Conservation (phyloP, 2,329 filamentous ascomycete genomes). For the Cercospora canescens region DNA sequence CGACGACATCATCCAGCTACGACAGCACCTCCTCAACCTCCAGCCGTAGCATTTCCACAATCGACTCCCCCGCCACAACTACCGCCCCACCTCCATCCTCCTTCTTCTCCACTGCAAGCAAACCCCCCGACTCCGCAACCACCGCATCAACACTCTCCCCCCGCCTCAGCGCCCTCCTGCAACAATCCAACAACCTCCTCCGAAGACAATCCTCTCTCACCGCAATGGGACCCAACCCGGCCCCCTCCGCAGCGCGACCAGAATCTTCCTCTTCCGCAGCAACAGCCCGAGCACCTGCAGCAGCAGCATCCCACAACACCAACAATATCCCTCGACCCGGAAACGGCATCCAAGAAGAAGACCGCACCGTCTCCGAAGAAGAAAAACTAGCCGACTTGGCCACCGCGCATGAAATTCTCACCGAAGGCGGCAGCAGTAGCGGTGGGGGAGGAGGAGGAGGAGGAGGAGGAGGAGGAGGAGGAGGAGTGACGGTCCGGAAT, state of each 20-base stretch:
- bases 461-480: background rate
- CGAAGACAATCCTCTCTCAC: background rate
- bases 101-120: background rate
- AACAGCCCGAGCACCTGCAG: background rate
- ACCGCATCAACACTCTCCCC: background rate
- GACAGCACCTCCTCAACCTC: background rate
- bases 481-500: too few relatives aligned
- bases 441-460: background rate
- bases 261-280: background rate
- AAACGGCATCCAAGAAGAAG: background rate
- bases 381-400: background rate
- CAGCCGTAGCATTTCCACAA: background rate
- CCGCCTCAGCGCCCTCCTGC: background rate
- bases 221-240: background rate
- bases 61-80: background rate
- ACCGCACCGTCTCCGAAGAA: background rate
- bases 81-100: background rate
- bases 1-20: background rate
- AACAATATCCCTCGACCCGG: background rate
- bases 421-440: too few relatives aligned
- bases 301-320: background rate
- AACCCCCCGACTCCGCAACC: background rate
- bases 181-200: background rate
- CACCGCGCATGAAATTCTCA: constrained; percentile 4
- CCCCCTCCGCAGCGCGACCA: background rate